Percentiles rank a stretch among this genome's conserved stretches.
Evolutionary conservation across 805 yeast genomes (phyloP).

Genomic region (Candida insectorum): DNA sequence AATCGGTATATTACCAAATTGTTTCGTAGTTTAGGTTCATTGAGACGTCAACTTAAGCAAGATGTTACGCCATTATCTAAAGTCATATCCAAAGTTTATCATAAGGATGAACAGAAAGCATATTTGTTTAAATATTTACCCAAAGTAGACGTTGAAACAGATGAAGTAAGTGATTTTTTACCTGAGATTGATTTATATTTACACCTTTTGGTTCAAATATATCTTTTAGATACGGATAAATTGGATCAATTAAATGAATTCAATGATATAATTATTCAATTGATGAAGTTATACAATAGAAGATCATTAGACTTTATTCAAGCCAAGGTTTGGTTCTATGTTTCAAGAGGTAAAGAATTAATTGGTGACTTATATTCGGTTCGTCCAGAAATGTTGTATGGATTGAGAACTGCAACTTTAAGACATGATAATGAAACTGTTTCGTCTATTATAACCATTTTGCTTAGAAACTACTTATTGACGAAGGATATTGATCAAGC

Average conservation of each 20-base stretch:
- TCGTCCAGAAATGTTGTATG: conserved; percentile 67
- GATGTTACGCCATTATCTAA: conserved; percentile 45
- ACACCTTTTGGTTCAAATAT: conserved; percentile 75
- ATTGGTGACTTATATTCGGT: conserved; percentile 49
- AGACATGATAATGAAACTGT: conserved; percentile 92
- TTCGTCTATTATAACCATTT: conserved; percentile 80
- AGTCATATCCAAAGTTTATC: conserved; percentile 56
- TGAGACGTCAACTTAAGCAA: conserved; percentile 58
- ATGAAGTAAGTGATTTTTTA: conserved; percentile 35
- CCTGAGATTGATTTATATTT: conserved; percentile 82
- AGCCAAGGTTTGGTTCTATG: conserved; percentile 93
- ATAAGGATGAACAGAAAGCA: conserved; percentile 39
- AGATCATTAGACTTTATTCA: conserved; percentile 81
- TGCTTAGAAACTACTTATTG: conserved; percentile 75
- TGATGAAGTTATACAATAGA: conserved; percentile 65
- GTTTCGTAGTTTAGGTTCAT: conserved; percentile 73
- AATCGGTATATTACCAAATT: conserved; percentile 85
- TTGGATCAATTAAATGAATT: conserved; percentile 49
- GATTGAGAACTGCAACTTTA: conserved; percentile 82
- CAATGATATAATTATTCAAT: conserved; percentile 48
- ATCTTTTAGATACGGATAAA: conserved; percentile 61
- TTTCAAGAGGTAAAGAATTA: conserved; percentile 73
- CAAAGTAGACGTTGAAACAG: conserved; percentile 11
- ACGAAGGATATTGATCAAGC: conserved; percentile 85
- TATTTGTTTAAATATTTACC: conserved; percentile 17